These are phyloP conservation scores for Haplosporangium sp. DNA, from an alignment of 371 early-diverging fungal species.

Conservation along the genomic window DNA sequence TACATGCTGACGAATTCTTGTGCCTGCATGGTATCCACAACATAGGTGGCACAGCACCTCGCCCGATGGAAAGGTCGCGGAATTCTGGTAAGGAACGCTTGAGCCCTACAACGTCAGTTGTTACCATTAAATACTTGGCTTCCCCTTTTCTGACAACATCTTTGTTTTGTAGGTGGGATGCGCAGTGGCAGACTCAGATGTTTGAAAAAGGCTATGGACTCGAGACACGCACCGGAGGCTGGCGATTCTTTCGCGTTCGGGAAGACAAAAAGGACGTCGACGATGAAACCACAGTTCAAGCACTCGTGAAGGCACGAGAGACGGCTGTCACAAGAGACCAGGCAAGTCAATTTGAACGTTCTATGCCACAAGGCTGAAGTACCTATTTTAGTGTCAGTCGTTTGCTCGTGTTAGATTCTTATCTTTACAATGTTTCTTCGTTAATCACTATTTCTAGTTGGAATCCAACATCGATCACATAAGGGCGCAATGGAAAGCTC, in stretches of 20 bases:
- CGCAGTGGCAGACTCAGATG: constrained; percentile 67
- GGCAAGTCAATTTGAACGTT: constrained; percentile 17
- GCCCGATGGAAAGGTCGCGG: constrained; percentile 73
- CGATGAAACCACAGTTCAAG: constrained; percentile 67
- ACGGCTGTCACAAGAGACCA: constrained; percentile 66
- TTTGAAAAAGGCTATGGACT: constrained; percentile 73
- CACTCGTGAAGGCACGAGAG: constrained; percentile 63
- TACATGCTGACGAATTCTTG: not conserved
- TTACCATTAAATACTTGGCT: not conserved
- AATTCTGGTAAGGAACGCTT: constrained; percentile 61
- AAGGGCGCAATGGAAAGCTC: constrained; percentile 48
- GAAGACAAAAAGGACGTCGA: constrained; percentile 79
- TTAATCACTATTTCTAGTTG: constrained; percentile 12
- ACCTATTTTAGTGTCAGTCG: too few species aligned
- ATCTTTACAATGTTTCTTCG: not conserved
- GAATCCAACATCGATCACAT: constrained; percentile 44
- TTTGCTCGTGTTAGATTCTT: too few species aligned
- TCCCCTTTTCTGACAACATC: not conserved
- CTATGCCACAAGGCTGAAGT: not conserved
- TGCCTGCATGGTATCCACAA: not conserved
- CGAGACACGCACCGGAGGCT: constrained; percentile 67
- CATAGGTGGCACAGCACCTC: constrained; percentile 71
- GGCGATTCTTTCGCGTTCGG: constrained; percentile 76
- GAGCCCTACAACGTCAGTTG: not conserved
- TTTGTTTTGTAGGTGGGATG: constrained; percentile 61